Percentiles rank a stretch among this genome's conserved stretches.
Evolutionary conservation across 306 rosid species (phyloP).

Genomic region (Lathyrus sativus): DNA sequence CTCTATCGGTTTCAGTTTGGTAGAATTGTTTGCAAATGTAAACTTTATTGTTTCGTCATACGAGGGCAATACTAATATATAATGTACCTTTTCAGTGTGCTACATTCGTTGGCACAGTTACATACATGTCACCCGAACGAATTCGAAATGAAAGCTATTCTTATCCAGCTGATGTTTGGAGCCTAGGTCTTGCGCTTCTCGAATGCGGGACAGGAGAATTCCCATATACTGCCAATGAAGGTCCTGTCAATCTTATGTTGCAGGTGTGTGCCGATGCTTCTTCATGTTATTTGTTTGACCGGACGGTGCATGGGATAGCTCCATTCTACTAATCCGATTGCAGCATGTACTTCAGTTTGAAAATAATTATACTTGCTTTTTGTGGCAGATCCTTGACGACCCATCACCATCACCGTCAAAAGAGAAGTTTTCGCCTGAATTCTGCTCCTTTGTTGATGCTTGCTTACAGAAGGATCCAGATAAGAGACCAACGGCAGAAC

Average conservation of each 20-base stretch:
- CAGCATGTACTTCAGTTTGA: background rate
- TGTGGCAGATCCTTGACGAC: constrained; percentile 84
- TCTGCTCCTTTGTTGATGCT: constrained; percentile 85
- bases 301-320: background rate
- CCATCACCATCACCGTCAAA: constrained; percentile 91
- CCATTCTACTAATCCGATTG: constrained; percentile 25
- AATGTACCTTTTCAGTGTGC: constrained; percentile 67
- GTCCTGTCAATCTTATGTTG: constrained; percentile 95
- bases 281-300: constrained; percentile 5
- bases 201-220: constrained; percentile 99
- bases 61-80: background rate
- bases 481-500: constrained; percentile 88
- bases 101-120: constrained; percentile 94
- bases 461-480: constrained; percentile 93
- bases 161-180: constrained; percentile 98
- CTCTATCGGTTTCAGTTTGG: constrained; percentile 8
- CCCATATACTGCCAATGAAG: constrained; percentile 88
- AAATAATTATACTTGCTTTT: constrained; percentile 33
- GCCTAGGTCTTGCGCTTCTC: constrained; percentile 94
- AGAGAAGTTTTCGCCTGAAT: constrained; percentile 81
- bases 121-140: constrained; percentile 98
- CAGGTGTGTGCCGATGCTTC: constrained; percentile 61
- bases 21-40: constrained; percentile 12
- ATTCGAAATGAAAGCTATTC: constrained; percentile 93
- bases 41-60: background rate